Evolutionary conservation across 495 filamentous ascomycete genomes (phyloP), one percentile per base, ranked within the genome.

Genomic region (Neurospora hispaniola): DNA sequence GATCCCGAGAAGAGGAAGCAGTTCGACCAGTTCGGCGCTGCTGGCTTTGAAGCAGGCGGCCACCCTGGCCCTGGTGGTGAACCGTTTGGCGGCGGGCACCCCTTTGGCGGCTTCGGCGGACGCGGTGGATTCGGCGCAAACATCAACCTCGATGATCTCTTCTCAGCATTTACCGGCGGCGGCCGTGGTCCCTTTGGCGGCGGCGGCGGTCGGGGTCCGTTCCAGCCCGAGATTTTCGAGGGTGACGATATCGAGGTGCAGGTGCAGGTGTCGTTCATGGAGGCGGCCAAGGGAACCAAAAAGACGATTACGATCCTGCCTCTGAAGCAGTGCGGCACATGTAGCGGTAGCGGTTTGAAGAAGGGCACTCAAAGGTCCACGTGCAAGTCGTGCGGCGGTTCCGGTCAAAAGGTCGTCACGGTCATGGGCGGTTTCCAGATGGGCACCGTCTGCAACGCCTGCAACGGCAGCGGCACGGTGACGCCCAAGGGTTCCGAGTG

Each of bases 231-330:
- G 79, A 87, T 95, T 39, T 75, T 95, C 73, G 89, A 97, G 39
- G 96, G 96, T 59, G 92, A 97, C 69, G 91, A 96, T 81, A 97
- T 99, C 76, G 94, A 98, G 79, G 92, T 97, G 35, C 93, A 97
- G 82, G 90, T 91, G 69, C 93, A 87, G 77, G 92, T 99, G 74
- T 93, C 92, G 2, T 99, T 99, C 80, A 93, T 94, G 91, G 96
- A 99, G 75, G 94, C 96, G 6, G 96, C 96, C 20, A 97, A 94
- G 82, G 96, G 96, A 12, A 89, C 89, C 31, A 88, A 81, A 70
- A 92, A 95, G 80, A 89, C 92, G 27, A 92, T 99, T 46, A 86
- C 82, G 73, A 91, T 96, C 74, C 90, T 89, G 9, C 94, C 96
- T 11, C 79, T 96, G 72, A 86, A 89, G 6, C 84, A 90, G 73